These are phyloP conservation scores for Cunninghamia lanceolata DNA, from an alignment of 75 land plant species.

Conservation along the genomic window DNA sequence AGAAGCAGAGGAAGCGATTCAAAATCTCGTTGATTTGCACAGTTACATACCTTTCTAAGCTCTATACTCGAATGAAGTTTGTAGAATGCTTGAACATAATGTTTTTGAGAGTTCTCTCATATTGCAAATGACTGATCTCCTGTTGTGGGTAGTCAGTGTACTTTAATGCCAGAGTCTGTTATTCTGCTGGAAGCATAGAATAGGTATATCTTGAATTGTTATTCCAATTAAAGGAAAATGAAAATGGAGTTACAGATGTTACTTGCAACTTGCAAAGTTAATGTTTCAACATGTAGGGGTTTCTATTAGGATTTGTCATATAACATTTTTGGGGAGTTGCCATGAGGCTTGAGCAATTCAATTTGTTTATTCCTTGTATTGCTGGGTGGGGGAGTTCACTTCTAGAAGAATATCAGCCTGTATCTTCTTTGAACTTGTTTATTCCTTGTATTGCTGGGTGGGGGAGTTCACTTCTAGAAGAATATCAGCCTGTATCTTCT, in stretches of 20 bases:
- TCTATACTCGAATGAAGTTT: not conserved
- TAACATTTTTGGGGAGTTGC: not conserved
- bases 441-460: not conserved
- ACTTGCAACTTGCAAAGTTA: not conserved
- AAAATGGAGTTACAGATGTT: not conserved
- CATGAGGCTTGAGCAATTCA: not conserved
- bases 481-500: not conserved
- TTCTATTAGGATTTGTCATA: not conserved
- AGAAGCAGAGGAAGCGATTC: conserved; percentile 84
- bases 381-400: not conserved
- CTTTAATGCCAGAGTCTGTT: not conserved
- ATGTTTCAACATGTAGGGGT: not conserved
- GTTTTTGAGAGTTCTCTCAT: not conserved
- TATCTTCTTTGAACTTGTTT: not conserved
- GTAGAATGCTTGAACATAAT: not conserved
- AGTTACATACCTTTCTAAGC: not conserved
- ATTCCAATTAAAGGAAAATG: not conserved
- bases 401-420: not conserved
- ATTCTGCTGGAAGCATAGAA: not conserved
- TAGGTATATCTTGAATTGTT: not conserved
- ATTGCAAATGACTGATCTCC: not conserved
- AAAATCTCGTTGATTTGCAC: conserved; percentile 47
- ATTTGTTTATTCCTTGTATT: not conserved
- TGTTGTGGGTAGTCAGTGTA: not conserved
- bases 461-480: not conserved